A percentile compares a stretch with the other conserved stretches of the same genome.
These are phyloP conservation scores for Collybia sordida DNA, from an alignment of 768 basidiomycete genomes.

Conservation along the genomic window DNA sequence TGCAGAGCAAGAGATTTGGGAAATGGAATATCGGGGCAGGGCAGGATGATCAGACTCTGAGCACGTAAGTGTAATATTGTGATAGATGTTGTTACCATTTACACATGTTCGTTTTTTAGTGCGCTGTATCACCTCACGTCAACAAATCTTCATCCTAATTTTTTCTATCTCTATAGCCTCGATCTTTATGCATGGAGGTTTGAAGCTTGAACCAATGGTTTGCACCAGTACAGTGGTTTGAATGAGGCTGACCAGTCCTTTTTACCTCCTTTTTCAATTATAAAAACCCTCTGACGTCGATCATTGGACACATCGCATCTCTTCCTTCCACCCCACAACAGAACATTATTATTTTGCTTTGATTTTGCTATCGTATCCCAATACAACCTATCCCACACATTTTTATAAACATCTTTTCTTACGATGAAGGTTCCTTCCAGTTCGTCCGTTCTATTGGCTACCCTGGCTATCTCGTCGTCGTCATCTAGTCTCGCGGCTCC, in stretches of 20 bases:
- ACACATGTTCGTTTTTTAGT: too few species aligned
- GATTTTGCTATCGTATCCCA: slow-evolving; percentile 3
- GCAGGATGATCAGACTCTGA: slow-evolving; percentile 13
- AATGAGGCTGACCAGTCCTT: too few species aligned
- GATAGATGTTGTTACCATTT: too few species aligned
- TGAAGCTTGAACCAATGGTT: too few species aligned
- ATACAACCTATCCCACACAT: slow-evolving; percentile 12
- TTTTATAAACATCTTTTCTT: slow-evolving; percentile 11
- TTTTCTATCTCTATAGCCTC: too few species aligned
- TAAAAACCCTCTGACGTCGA: neutral
- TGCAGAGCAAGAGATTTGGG: slow-evolving; percentile 56
- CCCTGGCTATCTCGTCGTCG: slow-evolving; percentile 51
- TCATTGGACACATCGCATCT: slow-evolving; percentile 9
- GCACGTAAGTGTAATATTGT: neutral
- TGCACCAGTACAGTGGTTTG: too few species aligned
- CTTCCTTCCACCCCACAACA: slow-evolving; percentile 16
- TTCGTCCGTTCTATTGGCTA: slow-evolving; percentile 46
- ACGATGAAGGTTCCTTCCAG: slow-evolving; percentile 48
- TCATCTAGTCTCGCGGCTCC: slow-evolving; percentile 46
- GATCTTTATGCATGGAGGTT: too few species aligned
- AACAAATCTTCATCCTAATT: too few species aligned
- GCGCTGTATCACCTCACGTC: too few species aligned
- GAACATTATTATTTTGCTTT: slow-evolving; percentile 1
- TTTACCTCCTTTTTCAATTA: neutral
- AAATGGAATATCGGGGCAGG: slow-evolving; percentile 45